phyloP scores from a whole-genome alignment of 169 alveolate genomes.

The Eimeria necatrix region DNA sequence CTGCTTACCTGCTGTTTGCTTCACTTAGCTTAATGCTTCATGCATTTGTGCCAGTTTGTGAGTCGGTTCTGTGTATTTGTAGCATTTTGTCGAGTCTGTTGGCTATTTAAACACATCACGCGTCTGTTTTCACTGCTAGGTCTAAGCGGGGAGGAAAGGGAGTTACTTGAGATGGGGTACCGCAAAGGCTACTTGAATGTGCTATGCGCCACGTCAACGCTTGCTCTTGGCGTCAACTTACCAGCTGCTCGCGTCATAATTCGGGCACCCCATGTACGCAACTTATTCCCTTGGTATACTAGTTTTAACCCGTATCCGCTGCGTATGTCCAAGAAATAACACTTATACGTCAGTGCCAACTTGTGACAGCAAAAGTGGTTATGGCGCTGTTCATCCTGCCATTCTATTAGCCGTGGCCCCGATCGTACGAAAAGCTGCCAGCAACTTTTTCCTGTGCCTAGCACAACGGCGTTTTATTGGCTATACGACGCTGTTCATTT shows the following conservation, averaged over 20 bases:
- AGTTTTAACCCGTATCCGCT: background rate
- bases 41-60: background rate
- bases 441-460: background rate
- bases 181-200: conserved; percentile 84
- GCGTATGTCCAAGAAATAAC: conserved; percentile 53
- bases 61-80: background rate
- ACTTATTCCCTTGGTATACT: conserved; percentile 85
- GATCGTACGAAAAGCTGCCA: background rate
- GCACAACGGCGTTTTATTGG: background rate
- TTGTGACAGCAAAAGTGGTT: background rate
- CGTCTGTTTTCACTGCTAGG: conserved; percentile 56
- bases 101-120: background rate
- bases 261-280: conserved; percentile 84
- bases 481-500: background rate
- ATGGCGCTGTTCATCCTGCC: no score
- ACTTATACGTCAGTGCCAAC: conserved; percentile 57
- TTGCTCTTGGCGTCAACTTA: conserved; percentile 93
- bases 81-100: background rate
- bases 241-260: conserved; percentile 92
- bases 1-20: background rate
- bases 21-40: background rate
- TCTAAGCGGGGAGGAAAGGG: conserved; percentile 85
- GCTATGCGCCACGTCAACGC: conserved; percentile 90
- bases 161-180: conserved; percentile 86
- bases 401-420: background rate